Conservation (phyloP, 2,329 filamentous ascomycete species). For the Cladosporium sp. region DNA sequence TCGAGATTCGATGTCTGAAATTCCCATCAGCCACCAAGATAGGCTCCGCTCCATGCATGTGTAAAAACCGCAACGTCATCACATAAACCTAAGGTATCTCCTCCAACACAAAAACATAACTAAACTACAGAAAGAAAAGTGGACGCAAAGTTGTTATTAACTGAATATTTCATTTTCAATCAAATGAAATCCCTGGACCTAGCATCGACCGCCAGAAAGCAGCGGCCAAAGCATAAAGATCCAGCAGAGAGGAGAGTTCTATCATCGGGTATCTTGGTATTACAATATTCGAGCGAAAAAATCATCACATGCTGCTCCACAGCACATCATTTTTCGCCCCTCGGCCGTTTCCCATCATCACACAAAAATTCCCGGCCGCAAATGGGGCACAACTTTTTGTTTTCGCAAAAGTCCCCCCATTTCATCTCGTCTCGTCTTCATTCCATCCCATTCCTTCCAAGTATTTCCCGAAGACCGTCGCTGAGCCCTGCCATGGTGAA, state of each 20-base stretch:
- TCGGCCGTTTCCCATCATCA: conserved; percentile 4
- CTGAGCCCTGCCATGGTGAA: neutral
- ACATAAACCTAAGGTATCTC: no score
- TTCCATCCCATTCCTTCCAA: neutral
- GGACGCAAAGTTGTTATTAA: conserved; percentile 8
- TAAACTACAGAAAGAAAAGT: no score
- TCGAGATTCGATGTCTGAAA: no score
- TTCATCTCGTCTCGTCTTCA: neutral
- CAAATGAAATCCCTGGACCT: conserved; percentile 22
- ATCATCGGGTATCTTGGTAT: conserved; percentile 24
- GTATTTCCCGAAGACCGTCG: neutral
- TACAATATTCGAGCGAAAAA: conserved; percentile 17
- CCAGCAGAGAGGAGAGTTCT: conserved; percentile 26
- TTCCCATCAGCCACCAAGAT: no score
- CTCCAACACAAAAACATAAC: no score
- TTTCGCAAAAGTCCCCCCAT: neutral
- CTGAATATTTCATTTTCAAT: neutral
- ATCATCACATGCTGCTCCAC: neutral
- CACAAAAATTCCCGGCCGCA: neutral
- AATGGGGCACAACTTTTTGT: neutral
- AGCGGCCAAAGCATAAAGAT: conserved; percentile 3
- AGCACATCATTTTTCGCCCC: neutral
- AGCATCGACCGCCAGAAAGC: neutral
- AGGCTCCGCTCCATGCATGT: no score
- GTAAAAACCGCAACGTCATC: no score